phyloP scores from a whole-genome alignment of 306 rosid species.

The Hippophae tibetana region DNA sequence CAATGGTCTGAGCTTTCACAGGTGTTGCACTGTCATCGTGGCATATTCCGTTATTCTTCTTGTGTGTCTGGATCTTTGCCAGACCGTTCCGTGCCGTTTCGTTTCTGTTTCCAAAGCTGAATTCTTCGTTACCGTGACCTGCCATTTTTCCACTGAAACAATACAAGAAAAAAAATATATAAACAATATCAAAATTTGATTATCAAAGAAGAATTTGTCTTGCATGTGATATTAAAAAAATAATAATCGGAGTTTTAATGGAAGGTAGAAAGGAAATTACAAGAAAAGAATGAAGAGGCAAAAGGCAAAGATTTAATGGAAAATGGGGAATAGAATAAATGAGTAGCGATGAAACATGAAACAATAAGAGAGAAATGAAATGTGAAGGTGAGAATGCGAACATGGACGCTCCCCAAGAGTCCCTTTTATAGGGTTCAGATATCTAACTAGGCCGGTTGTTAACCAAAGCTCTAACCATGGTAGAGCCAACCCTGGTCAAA shows the following conservation, averaged over 20 bases:
- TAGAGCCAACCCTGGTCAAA: conserved; percentile 27
- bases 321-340: background rate
- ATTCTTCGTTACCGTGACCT: conserved; percentile 9
- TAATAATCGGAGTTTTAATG: conserved; percentile 22
- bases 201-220: background rate
- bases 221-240: background rate
- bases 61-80: conserved; percentile 36
- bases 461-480: conserved; percentile 22
- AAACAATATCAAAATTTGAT: background rate
- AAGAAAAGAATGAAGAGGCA: background rate
- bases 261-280: conserved; percentile 5
- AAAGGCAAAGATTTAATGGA: conserved; percentile 8
- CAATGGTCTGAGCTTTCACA: conserved; percentile 78
- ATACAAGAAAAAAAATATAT: background rate
- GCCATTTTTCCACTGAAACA: conserved; percentile 17
- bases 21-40: conserved; percentile 66
- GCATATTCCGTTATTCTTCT: conserved; percentile 31
- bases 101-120: conserved; percentile 11
- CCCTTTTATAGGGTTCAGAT: conserved; percentile 38
- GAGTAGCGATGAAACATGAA: conserved; percentile 14
- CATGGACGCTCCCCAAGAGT: background rate
- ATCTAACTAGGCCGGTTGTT: background rate
- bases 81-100: conserved; percentile 35
- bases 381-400: conserved; percentile 15
- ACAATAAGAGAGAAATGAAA: background rate